phyloP scores from a whole-genome alignment of 192 early-diverging fungal species.

The Phlyctochytrium arcticum region DNA sequence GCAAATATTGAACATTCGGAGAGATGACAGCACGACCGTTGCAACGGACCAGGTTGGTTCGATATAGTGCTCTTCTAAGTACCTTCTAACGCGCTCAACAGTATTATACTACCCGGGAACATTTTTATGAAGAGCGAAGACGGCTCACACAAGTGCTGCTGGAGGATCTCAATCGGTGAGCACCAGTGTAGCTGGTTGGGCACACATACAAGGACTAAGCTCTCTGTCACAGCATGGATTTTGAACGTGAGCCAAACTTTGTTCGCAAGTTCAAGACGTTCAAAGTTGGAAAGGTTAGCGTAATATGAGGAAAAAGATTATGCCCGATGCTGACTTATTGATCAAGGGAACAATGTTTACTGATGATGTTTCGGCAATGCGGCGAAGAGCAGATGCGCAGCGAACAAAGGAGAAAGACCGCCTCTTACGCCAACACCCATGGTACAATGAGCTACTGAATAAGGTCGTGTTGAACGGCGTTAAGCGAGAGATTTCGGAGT shows the following conservation, averaged over 20 bases:
- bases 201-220: background rate
- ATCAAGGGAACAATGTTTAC: constrained; percentile 33
- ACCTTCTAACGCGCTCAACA: background rate
- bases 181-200: background rate
- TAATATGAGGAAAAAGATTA: background rate
- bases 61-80: background rate
- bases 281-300: constrained; percentile 30
- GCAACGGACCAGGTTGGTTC: constrained; percentile 30
- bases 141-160: constrained; percentile 38
- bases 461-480: constrained; percentile 43
- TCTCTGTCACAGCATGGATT: constrained; percentile 31
- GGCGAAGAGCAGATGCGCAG: constrained; percentile 27
- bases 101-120: constrained; percentile 43
- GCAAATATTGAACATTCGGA: constrained; percentile 30
- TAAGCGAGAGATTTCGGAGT: constrained; percentile 20
- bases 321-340: background rate
- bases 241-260: constrained; percentile 38
- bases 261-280: constrained; percentile 34
- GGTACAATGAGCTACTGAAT: constrained; percentile 49
- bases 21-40: constrained; percentile 22
- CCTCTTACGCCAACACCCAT: constrained; percentile 42
- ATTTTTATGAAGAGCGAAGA: constrained; percentile 44
- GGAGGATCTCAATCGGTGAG: constrained; percentile 43
- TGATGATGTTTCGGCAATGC: constrained; percentile 46
- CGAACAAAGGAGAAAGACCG: constrained; percentile 11